Base-by-base conservation (phyloP, 2,329 filamentous ascomycete genomes). In the Colletotrichum scovillei region DNA sequence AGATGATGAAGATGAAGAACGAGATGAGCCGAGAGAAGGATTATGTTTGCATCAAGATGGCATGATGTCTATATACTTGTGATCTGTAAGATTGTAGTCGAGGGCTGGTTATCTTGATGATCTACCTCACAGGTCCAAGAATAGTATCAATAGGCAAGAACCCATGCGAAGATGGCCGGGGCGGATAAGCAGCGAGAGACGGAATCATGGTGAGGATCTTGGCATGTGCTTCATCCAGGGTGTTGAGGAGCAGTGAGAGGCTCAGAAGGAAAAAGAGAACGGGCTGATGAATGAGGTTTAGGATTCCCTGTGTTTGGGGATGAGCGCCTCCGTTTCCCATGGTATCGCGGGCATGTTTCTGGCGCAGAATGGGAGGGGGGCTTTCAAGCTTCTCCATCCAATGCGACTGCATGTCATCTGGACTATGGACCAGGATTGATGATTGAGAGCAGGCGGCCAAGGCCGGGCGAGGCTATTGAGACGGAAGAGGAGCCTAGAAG, bases 181-280 rank as follows among this genome's bases (percentile, higher is more conserved):
- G 65, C n/a, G 59, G 66, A 60, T 59, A 55, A 64, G 28, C 35
- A 53, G 57, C 59, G 59, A 69, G 22, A 24, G 53, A 65, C 32
- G 24, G 56, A 49, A 65, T 38, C 28, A 64, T 65, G 68, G 35
- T 67, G 67, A 72, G 57, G 57, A 57, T 28, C 71, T 74, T 72
- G 71, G 71, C 71, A 38, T 62, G 38, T 38, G 67, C 67, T 74
- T 74, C 71, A 59, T 67, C 67, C 67, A 63, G 71, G 71, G 62
- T 67, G 22, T 16, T 55, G 30, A 63, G 38, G 46, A 63, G 69
- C 55, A 64, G n/a, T 30, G 60, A 32, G 46, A 69, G 55, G 42
- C 26, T 22, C 52, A 69, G 49, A 52, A 60, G 49, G 35, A 42
- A 46, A 32, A 4, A 12, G 49, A n/a, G 55, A 46, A 35, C 26